Conservation (phyloP, 441 rosid species). For the Syzygium syzygioides region DNA sequence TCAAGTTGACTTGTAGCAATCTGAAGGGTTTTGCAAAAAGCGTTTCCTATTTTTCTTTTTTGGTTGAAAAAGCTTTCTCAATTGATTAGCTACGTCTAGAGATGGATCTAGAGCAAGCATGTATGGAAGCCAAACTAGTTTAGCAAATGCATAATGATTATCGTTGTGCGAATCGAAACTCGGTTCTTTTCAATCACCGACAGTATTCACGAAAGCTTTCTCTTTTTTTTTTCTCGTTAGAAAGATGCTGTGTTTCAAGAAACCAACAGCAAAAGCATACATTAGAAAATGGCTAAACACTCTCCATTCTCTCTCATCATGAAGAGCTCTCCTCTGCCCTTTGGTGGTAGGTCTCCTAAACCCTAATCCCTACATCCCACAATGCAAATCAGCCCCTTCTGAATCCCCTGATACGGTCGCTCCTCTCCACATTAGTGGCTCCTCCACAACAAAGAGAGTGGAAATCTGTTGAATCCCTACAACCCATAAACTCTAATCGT, state of each 20-base stretch:
- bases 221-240: not conserved
- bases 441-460: too few species aligned
- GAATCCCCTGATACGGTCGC: too few species aligned
- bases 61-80: not conserved
- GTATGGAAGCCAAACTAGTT: not conserved
- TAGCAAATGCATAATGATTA: not conserved
- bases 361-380: too few species aligned
- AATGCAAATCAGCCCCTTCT: too few species aligned
- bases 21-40: accelerated
- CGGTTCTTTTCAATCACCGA: not conserved
- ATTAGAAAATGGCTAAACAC: too few species aligned
- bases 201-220: not conserved
- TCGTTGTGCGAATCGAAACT: not conserved
- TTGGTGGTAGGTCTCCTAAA: too few species aligned
- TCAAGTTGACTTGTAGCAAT: not conserved
- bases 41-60: too few species aligned
- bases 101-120: not conserved
- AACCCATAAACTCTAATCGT: too few species aligned
- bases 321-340: too few species aligned
- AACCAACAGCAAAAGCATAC: not conserved
- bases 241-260: not conserved
- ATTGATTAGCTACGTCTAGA: not conserved
- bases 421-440: too few species aligned
- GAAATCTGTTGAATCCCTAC: too few species aligned
- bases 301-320: too few species aligned